phyloP scores from a whole-genome alignment of 2,329 filamentous ascomycete species.

The Rhinocladiella mackenziei region DNA sequence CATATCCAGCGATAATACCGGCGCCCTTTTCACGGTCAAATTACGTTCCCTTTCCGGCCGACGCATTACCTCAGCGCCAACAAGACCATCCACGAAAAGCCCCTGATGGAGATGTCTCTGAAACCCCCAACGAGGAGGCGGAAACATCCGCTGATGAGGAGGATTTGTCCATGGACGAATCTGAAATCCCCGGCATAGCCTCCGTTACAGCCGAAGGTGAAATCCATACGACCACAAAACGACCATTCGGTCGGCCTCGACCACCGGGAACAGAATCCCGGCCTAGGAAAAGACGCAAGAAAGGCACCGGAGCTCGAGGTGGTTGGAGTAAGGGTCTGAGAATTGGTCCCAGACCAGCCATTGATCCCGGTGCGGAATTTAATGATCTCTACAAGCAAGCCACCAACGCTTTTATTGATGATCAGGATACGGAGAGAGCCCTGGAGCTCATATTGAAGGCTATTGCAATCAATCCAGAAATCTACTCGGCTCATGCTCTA shows the following conservation, averaged over 20 bases:
- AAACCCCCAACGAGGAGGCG: background rate
- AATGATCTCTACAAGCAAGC: slow-evolving; percentile 46
- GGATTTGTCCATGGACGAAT: slow-evolving; percentile 13
- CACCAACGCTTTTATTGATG: slow-evolving; percentile 47
- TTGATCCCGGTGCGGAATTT: slow-evolving; percentile 48
- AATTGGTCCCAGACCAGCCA: slow-evolving; percentile 43
- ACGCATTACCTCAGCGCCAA: background rate
- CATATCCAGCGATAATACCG: background rate
- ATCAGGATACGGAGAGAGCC: slow-evolving; percentile 42
- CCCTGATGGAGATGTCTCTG: background rate
- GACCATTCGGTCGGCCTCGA: background rate
- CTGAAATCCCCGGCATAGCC: background rate
- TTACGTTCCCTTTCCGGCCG: background rate
- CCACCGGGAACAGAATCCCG: background rate
- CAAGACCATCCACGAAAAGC: background rate
- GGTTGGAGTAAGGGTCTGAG: slow-evolving; percentile 45
- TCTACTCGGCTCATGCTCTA: slow-evolving; percentile 58
- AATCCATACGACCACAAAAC: background rate
- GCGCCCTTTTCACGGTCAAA: background rate
- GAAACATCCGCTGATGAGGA: slow-evolving; percentile 12
- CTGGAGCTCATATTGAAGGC: slow-evolving; percentile 45
- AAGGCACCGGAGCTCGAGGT: slow-evolving; percentile 19
- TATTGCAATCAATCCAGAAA: slow-evolving; percentile 57
- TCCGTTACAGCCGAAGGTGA: background rate
- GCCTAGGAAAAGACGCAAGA: slow-evolving; percentile 21